Evolutionary conservation across 805 yeast genomes (phyloP).

Genomic region (Candida chauliodis): DNA sequence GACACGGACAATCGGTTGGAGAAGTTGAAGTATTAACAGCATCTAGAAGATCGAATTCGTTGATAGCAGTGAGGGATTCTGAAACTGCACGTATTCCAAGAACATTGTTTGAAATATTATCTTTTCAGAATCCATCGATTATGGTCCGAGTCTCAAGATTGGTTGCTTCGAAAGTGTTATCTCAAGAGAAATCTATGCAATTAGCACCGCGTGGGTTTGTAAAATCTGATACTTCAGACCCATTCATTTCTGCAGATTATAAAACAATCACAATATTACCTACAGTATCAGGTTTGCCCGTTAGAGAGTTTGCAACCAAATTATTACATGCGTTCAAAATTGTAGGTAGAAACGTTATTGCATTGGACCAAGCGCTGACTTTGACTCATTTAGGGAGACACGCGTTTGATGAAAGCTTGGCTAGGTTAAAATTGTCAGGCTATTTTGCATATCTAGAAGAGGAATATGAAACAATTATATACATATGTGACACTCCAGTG

Average conservation of each 20-base stretch:
- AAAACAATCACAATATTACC: constrained; percentile 86
- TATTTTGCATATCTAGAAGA: constrained; percentile 91
- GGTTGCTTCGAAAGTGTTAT: constrained; percentile 59
- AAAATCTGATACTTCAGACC: constrained; percentile 15
- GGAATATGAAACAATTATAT: constrained; percentile 79
- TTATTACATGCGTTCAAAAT: constrained; percentile 67
- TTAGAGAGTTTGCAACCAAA: constrained; percentile 74
- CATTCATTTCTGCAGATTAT: constrained; percentile 46
- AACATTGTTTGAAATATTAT: constrained; percentile 78
- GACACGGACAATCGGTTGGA: constrained; percentile 93
- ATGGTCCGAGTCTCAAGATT: constrained; percentile 86
- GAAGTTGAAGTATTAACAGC: constrained; percentile 92
- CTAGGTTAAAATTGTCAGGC: constrained; percentile 82
- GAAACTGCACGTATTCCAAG: constrained; percentile 93
- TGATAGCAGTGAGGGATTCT: constrained; percentile 87
- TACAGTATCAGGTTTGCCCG: constrained; percentile 76
- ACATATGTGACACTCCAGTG: constrained; percentile 81
- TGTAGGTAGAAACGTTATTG: constrained; percentile 70
- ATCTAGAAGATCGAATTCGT: constrained; percentile 60
- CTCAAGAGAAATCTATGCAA: constrained; percentile 12
- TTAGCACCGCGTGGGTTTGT: constrained; percentile 9
- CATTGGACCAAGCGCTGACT: constrained; percentile 80
- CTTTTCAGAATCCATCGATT: constrained; percentile 80
- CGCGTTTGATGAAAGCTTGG: constrained; percentile 81
- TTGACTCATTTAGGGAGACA: constrained; percentile 80